Evolutionary conservation across 179 eudicot species (phyloP).

Genomic region (Carnegiea gigantea): DNA sequence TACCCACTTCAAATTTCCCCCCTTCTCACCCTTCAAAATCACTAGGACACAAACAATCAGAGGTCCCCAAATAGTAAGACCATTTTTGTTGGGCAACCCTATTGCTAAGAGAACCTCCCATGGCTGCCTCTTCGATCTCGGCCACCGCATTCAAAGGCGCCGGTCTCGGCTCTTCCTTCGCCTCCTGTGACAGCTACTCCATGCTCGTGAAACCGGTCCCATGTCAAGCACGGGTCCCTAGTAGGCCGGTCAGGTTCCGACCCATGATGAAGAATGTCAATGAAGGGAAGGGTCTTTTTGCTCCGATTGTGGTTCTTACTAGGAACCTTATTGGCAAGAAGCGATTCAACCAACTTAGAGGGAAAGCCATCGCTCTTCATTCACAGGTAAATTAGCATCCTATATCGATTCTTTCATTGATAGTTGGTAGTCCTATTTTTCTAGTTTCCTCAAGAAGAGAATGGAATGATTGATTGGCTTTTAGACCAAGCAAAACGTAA

Average conservation of each 20-base stretch:
- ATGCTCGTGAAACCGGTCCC: slow-evolving; percentile 43
- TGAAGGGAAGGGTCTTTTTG: slow-evolving; percentile 91
- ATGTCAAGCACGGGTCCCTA: slow-evolving; percentile 29
- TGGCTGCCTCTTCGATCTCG: slow-evolving; percentile 52
- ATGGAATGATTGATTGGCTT: no score
- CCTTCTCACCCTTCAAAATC: neutral
- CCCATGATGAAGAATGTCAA: slow-evolving; percentile 89
- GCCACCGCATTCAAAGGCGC: slow-evolving; percentile 35
- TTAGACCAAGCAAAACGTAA: no score
- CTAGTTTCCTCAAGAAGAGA: no score
- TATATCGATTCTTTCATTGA: neutral
- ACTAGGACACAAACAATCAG: neutral
- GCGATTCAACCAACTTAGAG: slow-evolving; percentile 88
- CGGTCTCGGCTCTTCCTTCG: slow-evolving; percentile 42
- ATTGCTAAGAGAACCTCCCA: neutral
- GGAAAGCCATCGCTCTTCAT: slow-evolving; percentile 95
- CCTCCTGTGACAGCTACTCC: slow-evolving; percentile 59
- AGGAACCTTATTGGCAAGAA: slow-evolving; percentile 77
- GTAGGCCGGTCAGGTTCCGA: slow-evolving; percentile 42
- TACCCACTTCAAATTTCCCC: slow-evolving; percentile 3
- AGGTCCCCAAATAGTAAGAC: neutral
- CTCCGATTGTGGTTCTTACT: slow-evolving; percentile 74
- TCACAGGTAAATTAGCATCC: slow-evolving; percentile 62
- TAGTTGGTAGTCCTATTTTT: neutral
- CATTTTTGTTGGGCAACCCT: neutral